These are phyloP conservation scores for Veloboletus limbatus DNA, from an alignment of 1,284 basidiomycete species.

Conservation along the genomic window DNA sequence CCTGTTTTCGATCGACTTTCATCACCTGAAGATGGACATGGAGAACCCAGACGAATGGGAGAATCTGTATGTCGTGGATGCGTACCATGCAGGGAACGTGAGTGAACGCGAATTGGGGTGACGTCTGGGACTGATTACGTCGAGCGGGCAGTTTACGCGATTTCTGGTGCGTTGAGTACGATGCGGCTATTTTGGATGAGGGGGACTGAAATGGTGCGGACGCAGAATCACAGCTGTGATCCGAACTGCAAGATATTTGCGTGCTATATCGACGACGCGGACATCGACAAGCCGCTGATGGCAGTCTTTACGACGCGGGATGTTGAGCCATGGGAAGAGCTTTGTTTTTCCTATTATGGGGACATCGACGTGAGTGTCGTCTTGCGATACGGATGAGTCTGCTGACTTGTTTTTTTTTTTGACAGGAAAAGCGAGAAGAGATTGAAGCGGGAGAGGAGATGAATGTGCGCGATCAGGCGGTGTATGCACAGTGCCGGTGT, in stretches of 20 bases:
- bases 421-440: conserved; percentile 26
- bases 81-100: conserved; percentile 85
- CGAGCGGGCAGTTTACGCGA: conserved; percentile 56
- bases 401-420: too few relatives aligned
- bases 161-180: conserved; percentile 52
- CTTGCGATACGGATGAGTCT: too few relatives aligned
- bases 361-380: conserved; percentile 41
- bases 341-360: conserved; percentile 81
- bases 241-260: conserved; percentile 77
- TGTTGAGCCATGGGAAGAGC: conserved; percentile 67
- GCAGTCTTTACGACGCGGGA: conserved; percentile 69
- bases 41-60: conserved; percentile 37
- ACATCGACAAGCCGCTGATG: conserved; percentile 59
- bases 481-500: conserved; percentile 53
- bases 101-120: conserved; percentile 28
- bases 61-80: conserved; percentile 65
- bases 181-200: too few relatives aligned
- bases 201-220: not conserved
- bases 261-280: conserved; percentile 66
- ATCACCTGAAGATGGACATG: conserved; percentile 49
- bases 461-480: conserved; percentile 33
- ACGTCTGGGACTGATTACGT: conserved; percentile 12
- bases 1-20: conserved; percentile 80
- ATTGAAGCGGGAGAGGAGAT: conserved; percentile 9
- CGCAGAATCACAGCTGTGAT: conserved; percentile 89